A percentile compares a stretch with the other conserved stretches of the same genome.
Evolutionary conservation across 331 rosid species (phyloP).

Genomic region (Telfairia occidentalis): DNA sequence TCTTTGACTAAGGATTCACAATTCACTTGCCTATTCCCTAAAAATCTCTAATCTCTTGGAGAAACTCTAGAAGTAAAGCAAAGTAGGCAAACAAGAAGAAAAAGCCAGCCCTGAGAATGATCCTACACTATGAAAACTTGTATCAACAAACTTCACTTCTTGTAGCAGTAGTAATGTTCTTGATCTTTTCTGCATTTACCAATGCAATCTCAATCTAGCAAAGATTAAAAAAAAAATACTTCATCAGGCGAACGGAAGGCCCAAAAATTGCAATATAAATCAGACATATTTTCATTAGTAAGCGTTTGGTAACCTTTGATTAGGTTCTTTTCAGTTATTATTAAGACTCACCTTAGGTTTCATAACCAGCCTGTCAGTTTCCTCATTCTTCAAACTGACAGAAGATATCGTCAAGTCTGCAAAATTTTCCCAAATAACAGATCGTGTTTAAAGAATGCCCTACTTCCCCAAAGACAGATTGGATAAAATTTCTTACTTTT

Average conservation of each 20-base stretch:
- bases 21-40: neutral
- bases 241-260: neutral
- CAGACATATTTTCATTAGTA: neutral
- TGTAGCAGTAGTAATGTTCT: neutral
- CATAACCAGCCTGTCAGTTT: slow-evolving; percentile 2
- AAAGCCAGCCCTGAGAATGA: neutral
- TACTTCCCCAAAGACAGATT: neutral
- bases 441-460: neutral
- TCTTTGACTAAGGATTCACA: neutral
- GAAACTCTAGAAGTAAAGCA: neutral
- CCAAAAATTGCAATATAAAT: neutral
- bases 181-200: neutral
- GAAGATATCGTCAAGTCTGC: slow-evolving; percentile 11
- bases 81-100: slow-evolving; percentile 1
- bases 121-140: neutral
- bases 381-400: slow-evolving; percentile 5
- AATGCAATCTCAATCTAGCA: slow-evolving; percentile 6
- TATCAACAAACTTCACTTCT: neutral
- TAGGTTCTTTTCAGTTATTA: too few relatives aligned
- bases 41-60: neutral
- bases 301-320: neutral
- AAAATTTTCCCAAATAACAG: neutral
- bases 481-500: neutral
- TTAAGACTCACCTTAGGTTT: slow-evolving; percentile 13
- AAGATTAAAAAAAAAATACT: neutral